Conservation (phyloP, 305 asterid genomes). For the Euphrasia arctica region DNA sequence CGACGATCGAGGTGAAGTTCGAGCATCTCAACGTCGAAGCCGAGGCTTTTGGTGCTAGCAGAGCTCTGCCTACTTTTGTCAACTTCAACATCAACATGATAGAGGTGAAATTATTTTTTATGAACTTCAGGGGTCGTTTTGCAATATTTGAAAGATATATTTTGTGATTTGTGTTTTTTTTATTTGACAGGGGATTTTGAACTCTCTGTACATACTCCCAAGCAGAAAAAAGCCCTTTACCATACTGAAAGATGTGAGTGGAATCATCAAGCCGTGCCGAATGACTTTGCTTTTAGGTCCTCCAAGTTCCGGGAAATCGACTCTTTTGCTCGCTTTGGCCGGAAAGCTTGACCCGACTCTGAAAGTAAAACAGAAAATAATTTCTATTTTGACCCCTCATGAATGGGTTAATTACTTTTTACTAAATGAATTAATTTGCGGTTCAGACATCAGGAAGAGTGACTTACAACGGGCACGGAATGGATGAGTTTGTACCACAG, state of each 20-base stretch:
- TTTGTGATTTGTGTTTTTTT: constrained; percentile 16
- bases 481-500: constrained; percentile 6
- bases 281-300: constrained; percentile 15
- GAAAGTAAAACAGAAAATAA: not conserved
- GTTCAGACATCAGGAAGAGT: constrained; percentile 10
- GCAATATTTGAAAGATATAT: not conserved
- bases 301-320: constrained; percentile 13
- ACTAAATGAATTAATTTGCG: not conserved
- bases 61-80: constrained; percentile 56
- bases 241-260: constrained; percentile 8
- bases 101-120: constrained; percentile 34
- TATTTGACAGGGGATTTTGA: constrained; percentile 10
- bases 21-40: constrained; percentile 61
- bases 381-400: not conserved
- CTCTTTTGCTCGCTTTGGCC: constrained; percentile 6
- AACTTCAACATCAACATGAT: constrained; percentile 40
- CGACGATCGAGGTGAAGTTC: constrained; percentile 69
- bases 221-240: constrained; percentile 10
- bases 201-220: constrained; percentile 6
- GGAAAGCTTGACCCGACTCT: constrained; percentile 12
- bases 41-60: constrained; percentile 48
- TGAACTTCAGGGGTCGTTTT: not conserved
- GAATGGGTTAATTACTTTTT: not conserved
- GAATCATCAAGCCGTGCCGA: constrained; percentile 5
- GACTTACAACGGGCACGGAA: constrained; percentile 5